Percentiles rank a stretch among this genome's conserved stretches.
Evolutionary conservation across 148 eudicot species (phyloP).

Genomic region (Chenopodium formosanum): DNA sequence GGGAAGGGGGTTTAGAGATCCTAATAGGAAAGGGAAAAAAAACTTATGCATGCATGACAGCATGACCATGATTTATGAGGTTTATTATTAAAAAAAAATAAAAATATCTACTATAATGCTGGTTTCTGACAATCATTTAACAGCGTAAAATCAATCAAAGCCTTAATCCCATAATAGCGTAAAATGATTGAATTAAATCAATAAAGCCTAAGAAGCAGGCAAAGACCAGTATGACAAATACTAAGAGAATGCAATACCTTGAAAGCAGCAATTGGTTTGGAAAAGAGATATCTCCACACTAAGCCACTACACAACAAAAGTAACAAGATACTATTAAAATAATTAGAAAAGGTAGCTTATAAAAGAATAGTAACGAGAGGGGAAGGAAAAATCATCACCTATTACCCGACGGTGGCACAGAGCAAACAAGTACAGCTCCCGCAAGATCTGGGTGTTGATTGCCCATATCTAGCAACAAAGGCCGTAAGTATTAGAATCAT

Average conservation of each 20-base stretch:
- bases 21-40: too few species aligned
- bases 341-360: background rate
- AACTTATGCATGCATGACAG: too few species aligned
- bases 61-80: too few species aligned
- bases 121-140: too few species aligned
- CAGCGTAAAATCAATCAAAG: background rate
- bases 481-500: background rate
- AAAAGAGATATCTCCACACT: constrained; percentile 83
- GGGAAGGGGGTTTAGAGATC: too few species aligned
- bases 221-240: background rate
- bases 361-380: constrained; percentile 12
- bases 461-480: constrained; percentile 30
- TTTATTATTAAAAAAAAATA: too few species aligned
- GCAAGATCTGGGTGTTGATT: constrained; percentile 53
- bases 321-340: constrained; percentile 9
- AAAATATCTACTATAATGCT: too few species aligned
- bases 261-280: constrained; percentile 89
- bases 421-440: constrained; percentile 80
- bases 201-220: background rate
- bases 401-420: constrained; percentile 93
- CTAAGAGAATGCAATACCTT: constrained; percentile 49
- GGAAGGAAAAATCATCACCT: constrained; percentile 46
- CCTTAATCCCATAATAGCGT: background rate
- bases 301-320: constrained; percentile 55
- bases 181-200: background rate